Base-by-base conservation (phyloP, 805 yeast genomes). In the Monosporozyma solicola region DNA sequence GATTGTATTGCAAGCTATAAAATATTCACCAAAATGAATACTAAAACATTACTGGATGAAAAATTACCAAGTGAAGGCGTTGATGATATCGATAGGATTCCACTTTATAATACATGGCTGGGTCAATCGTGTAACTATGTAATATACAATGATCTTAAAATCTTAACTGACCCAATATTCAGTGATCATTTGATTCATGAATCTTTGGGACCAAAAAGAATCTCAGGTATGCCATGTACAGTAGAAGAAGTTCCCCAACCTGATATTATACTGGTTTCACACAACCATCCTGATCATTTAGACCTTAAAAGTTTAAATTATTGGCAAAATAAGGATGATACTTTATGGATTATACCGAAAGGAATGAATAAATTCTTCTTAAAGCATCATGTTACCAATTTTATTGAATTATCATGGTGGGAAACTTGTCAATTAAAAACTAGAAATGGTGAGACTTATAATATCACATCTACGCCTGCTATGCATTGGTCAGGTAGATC, bases 401-500 rank as follows among this genome's bases (percentile, higher is more conserved):
- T 82, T 7, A 73, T 82, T 1, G 97, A 92, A 65, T 74, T 92
- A 82, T 83, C 85, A 59, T 92, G 98, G 98, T 92, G 98, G 98
- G 90, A 90, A 51, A 70, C 76, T 31, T 74, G 76, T 16, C 71
- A 80, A 2, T 55, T 83, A 20, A 20, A 13, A 15, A 60, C 62
- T 2, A 66, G 63, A 22, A 64, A 68, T 10, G 61, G 64, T 5
- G 82, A 82, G 54, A 73, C 73, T 6, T 90, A 85, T 72, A 90
- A 87, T 59, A 74, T 92, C 16, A 91, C 87, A 1, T 87, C 97
- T 67, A 79, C 94, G 0, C 98, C 98, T 0, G 89, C 97, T 0
- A 85, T 85, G 95, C 98, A 92, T 69, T 92, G 98, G 98, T 86
- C 95, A 1, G 98, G 98, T 0, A 71, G 97, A 39, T 78, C 79